Base-by-base conservation (phyloP, 148 eudicot genomes). In the Suaeda aralocaspica region DNA sequence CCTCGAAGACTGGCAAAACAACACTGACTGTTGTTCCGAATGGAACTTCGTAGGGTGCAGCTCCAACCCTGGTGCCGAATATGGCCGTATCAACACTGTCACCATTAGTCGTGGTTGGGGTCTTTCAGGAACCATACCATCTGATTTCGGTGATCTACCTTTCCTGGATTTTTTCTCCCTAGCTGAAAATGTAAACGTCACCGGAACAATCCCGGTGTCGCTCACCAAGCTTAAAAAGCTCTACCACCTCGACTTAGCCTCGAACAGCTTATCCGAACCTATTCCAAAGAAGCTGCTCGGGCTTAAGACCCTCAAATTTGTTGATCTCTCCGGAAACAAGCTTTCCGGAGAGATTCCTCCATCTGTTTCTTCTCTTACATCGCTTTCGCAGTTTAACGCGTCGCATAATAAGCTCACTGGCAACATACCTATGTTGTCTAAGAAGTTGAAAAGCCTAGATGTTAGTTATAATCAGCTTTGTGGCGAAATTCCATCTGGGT, bases 401-500 rank as follows among this genome's bases (percentile, higher is more conserved):
- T 50, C 76, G 2, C 69, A 46, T 45, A 85, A 82, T 39, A 29
- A 34, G 9, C 68, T 80, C 15, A 52, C 65, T 26, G 85, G 89
- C 9, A 24, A 77, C 1, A 77, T 85, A 0, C 30, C 78, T 0
- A 50, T 70, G 15, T 66, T 85, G 3, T 24, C 72, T 4, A 26
- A 61, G 12, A 42, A 36, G 0, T 71, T 72, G 6, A 61, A 73
- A 2, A 67, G 72, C 6, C 66, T 83, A 18, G 50, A 26, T 53
- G 76, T 16, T 58, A 81, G 85, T 53, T 77, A 81, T 21, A 84
- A 87, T 30, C 34, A 66, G 61, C 77, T 87, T 24, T 87, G 87
- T 44, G 88, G 92, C 14, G 42, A 72, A 72, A 83, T 86, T 63
- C 87, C 89, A 2, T n/a, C 41, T 3, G 87, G 62, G 4, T 75